Conservation (phyloP, 2,329 filamentous ascomycete species). For the Venturia aucupariae region DNA sequence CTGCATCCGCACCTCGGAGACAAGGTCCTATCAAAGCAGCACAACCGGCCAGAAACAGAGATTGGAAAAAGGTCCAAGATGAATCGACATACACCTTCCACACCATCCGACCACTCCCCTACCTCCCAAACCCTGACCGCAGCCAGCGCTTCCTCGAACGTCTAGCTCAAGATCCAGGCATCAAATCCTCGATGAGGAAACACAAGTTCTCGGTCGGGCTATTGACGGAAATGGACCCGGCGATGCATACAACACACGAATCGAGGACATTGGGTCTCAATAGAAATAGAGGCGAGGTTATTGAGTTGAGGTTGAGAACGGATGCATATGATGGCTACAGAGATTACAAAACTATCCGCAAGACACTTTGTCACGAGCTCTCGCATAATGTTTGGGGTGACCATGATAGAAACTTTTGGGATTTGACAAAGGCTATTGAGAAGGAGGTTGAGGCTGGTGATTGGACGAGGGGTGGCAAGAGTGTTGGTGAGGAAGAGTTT, state of each 20-base stretch:
- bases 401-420: constrained; percentile 85
- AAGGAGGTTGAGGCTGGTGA: constrained; percentile 72
- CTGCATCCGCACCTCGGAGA: constrained; percentile 30
- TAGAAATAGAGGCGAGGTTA: constrained; percentile 76
- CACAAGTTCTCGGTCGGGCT: constrained; percentile 79
- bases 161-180: constrained; percentile 73
- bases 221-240: constrained; percentile 92
- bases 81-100: constrained; percentile 71
- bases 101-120: constrained; percentile 61
- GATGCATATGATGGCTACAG: constrained; percentile 91
- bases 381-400: constrained; percentile 82
- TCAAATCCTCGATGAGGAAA: constrained; percentile 71
- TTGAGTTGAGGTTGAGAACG: constrained; percentile 83
- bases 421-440: constrained; percentile 79
- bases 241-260: constrained; percentile 73
- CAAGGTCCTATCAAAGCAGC: constrained; percentile 33
- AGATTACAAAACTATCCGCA: constrained; percentile 84
- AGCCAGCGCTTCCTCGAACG: constrained; percentile 64
- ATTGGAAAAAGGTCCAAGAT: constrained; percentile 43
- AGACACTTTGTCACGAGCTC: constrained; percentile 89
- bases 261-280: constrained; percentile 78
- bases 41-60: constrained; percentile 28
- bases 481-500: constrained; percentile 50
- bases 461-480: constrained; percentile 63
- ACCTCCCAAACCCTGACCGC: constrained; percentile 67